phyloP scores from a whole-genome alignment of 1,139 yeast genomes.

The Meyerozyma sp. region DNA sequence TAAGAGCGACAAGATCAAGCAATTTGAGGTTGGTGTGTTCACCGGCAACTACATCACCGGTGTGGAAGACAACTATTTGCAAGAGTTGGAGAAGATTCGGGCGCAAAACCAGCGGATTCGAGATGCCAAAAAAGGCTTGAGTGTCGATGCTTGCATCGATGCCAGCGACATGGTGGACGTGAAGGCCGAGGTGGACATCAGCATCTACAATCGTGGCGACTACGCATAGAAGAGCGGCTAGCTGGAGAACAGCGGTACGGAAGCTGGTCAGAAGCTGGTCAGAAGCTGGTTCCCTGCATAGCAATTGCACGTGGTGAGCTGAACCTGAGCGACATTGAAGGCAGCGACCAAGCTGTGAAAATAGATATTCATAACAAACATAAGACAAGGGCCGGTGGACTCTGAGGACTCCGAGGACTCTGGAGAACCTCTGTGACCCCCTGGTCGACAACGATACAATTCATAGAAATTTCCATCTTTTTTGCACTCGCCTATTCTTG shows the following conservation, averaged over 20 bases:
- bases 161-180: slow-evolving; percentile 52
- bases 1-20: slow-evolving; percentile 44
- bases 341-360: too few species aligned
- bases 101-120: slow-evolving; percentile 69
- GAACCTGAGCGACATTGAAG: too few species aligned
- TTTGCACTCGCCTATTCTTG: too few species aligned
- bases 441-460: too few species aligned
- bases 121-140: slow-evolving; percentile 32
- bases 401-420: too few species aligned
- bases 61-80: slow-evolving; percentile 74
- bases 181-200: slow-evolving; percentile 88
- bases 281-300: not conserved
- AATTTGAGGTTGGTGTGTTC: slow-evolving; percentile 95
- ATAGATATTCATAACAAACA: too few species aligned
- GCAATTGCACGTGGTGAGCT: not conserved
- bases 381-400: too few species aligned
- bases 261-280: too few species aligned
- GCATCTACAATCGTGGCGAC: slow-evolving; percentile 85
- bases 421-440: too few species aligned
- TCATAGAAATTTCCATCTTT: too few species aligned
- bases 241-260: too few species aligned
- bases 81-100: slow-evolving; percentile 77
- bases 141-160: slow-evolving; percentile 45
- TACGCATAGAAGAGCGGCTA: slow-evolving; percentile 22
- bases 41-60: slow-evolving; percentile 94